Conservation (phyloP, 2,329 filamentous ascomycete species). For the Hypoxylon sp. region DNA sequence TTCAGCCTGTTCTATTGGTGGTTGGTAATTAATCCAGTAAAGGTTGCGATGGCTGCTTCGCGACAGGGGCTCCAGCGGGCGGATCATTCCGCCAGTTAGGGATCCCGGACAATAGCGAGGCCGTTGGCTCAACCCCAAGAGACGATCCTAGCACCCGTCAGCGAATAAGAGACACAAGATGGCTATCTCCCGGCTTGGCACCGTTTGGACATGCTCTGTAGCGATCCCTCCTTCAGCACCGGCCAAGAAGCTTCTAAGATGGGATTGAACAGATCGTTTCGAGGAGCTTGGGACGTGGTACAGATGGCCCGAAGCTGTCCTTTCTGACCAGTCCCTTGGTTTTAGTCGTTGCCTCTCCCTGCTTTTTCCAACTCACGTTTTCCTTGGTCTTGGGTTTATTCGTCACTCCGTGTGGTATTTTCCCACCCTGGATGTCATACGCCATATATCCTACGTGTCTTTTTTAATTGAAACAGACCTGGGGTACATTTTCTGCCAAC, state of each 20-base stretch:
- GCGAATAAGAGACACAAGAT: constrained; percentile 36
- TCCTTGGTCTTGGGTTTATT: constrained; percentile 35
- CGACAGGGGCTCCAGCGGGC: constrained; percentile 9
- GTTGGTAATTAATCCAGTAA: constrained; percentile 18
- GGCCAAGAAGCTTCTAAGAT: constrained; percentile 18
- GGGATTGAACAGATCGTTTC: constrained; percentile 28
- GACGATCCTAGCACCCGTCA: constrained; percentile 28
- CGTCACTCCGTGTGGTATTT: constrained; percentile 22
- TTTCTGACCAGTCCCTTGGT: constrained; percentile 11
- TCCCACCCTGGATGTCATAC: constrained; percentile 26
- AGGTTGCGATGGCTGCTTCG: constrained; percentile 20
- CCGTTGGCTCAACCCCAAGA: constrained; percentile 34
- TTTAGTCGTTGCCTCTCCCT: constrained; percentile 33
- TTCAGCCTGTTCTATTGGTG: constrained; percentile 25
- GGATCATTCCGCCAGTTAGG: constrained; percentile 18
- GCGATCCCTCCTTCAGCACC: constrained; percentile 26
- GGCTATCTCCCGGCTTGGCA: constrained; percentile 49
- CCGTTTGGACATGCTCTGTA: constrained; percentile 36
- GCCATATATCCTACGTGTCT: constrained; percentile 20
- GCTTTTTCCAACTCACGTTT: constrained; percentile 24
- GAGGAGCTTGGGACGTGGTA: constrained; percentile 18
- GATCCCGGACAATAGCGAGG: constrained; percentile 27
- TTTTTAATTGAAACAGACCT: constrained; percentile 37
- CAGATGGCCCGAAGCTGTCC: constrained; percentile 32
- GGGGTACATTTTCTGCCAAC: constrained; percentile 20